phyloP scores from a whole-genome alignment of 2,329 filamentous ascomycete genomes.

The Fusarium caatingaense region DNA sequence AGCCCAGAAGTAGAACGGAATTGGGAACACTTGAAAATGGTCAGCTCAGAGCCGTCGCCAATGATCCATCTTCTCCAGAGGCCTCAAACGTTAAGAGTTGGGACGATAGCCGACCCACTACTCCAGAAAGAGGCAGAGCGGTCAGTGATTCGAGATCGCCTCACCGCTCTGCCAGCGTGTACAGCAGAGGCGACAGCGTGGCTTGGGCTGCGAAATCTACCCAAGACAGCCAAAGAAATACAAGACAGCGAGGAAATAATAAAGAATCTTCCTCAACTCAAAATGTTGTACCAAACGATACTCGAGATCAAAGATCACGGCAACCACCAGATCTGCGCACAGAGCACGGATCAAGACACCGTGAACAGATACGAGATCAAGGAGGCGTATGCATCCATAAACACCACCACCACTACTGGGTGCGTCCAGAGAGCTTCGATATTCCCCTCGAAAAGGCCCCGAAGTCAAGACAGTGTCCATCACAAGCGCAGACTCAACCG shows the following conservation, averaged over 20 bases:
- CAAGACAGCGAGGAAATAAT: constrained; percentile 29
- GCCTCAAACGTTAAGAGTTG: constrained; percentile 3
- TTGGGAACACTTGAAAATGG: constrained; percentile 2
- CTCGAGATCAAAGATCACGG: constrained; percentile 9
- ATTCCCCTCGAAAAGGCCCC: constrained; percentile 19
- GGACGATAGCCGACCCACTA: constrained; percentile 9
- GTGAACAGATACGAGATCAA: constrained; percentile 37
- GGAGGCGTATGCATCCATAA: constrained; percentile 63
- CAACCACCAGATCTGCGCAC: constrained; percentile 36
- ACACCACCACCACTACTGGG: constrained; percentile 73
- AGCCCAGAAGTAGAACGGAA: not conserved
- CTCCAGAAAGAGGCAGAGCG: constrained; percentile 9
- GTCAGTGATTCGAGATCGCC: constrained; percentile 6
- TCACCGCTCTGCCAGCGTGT: constrained; percentile 1
- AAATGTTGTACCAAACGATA: constrained; percentile 18
- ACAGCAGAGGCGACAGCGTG: not conserved
- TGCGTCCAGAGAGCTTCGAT: constrained; percentile 50
- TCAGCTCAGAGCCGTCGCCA: not conserved
- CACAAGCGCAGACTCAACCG: constrained; percentile 27
- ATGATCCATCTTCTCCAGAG: constrained; percentile 4
- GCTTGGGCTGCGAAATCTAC: not conserved
- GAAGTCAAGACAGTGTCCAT: not conserved
- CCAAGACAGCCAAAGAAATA: constrained; percentile 24
- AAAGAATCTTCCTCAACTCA: constrained; percentile 11
- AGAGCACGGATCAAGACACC: constrained; percentile 39